Base-by-base conservation (phyloP, 2,329 filamentous ascomycete genomes). In the Fusarium illudens region DNA sequence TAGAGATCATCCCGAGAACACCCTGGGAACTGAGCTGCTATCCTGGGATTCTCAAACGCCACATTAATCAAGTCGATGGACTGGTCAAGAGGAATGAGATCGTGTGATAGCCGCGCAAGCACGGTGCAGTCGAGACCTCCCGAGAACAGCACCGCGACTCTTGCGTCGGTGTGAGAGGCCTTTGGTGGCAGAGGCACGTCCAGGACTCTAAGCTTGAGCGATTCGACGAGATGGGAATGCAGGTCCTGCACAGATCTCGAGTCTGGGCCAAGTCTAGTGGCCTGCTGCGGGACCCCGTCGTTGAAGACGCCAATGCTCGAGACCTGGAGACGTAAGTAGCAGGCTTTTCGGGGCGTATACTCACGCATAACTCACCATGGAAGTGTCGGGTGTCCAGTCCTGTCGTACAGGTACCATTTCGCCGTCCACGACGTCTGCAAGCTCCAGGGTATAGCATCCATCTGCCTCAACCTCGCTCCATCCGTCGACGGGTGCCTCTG, bases 91-190 rank as follows among this genome's bases (percentile, higher is more conserved):
- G 92, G 91, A 3, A 98, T 76, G 3, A 96, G 79, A 12, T 97
- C 91, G 75, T 97, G 92, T 11, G 87, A 84, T 22, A 98, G 80
- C 42, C 94, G 88, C 20, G 95, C 95, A 50, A 99, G 83, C 1
- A 97, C 84, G 0, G 94, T 95, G 76, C 96, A 98, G 77, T 99
- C 96, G 7, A 99, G 85, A 0, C 96, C 96, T 3, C 96, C 96
- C 0, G 96, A 99, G 77, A 98, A 99, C 0, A 99, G 83, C 1
- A 99, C 84, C 1, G 93, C 94, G 13, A 97, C 78, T 57, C 85
- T 86, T 17, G 86, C 82, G 66, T 84, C 80, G 10, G 67, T 71
- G 8, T 68, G 50, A 1, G 67, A 68, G 6, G 73, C 77, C 39
- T 64, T 71, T 11, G 84, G 87, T 2, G 87, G 88, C 46, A 82